These are phyloP conservation scores for Lentinula raphanica DNA, from an alignment of 768 basidiomycete species.

Conservation along the genomic window DNA sequence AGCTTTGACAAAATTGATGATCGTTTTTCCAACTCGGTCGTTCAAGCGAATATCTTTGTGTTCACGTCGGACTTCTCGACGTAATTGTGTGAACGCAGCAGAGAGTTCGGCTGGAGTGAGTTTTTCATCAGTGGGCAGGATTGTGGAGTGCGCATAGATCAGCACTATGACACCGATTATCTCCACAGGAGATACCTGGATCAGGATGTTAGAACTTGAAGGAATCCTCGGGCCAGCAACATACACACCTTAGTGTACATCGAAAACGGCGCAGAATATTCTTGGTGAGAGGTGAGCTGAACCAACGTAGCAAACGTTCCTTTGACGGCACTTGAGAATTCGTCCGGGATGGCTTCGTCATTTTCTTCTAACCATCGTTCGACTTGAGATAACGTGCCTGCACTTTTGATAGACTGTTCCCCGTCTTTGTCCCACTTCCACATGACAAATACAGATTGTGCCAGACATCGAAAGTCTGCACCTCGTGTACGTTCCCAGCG, in stretches of 20 bases:
- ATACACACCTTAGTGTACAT: neutral
- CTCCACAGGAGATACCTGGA: conserved; percentile 3
- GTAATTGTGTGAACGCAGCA: conserved; percentile 18
- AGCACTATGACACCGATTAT: conserved; percentile 1
- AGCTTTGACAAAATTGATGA: conserved; percentile 26
- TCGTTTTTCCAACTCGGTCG: conserved; percentile 25
- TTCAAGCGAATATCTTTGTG: conserved; percentile 39
- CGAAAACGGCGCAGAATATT: neutral
- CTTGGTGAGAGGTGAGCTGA: neutral
- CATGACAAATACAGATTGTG: conserved; percentile 8
- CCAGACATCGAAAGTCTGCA: conserved; percentile 30
- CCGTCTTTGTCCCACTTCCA: neutral
- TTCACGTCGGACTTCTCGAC: conserved; percentile 29
- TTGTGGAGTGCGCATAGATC: neutral
- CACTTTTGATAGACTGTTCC: neutral
- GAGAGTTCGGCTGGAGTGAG: neutral
- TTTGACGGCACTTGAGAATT: neutral
- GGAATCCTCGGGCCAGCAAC: neutral
- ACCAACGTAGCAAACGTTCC: neutral
- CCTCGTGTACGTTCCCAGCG: conserved; percentile 28
- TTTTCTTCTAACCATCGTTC: conserved; percentile 1
- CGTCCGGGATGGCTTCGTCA: neutral
- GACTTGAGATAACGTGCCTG: conserved; percentile 1
- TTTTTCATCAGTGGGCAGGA: neutral
- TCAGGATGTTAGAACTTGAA: neutral